Evolutionary conservation across 148 eudicot genomes (phyloP), one percentile per base, ranked within the genome.

Genomic region (Arctostaphylos glauca): DNA sequence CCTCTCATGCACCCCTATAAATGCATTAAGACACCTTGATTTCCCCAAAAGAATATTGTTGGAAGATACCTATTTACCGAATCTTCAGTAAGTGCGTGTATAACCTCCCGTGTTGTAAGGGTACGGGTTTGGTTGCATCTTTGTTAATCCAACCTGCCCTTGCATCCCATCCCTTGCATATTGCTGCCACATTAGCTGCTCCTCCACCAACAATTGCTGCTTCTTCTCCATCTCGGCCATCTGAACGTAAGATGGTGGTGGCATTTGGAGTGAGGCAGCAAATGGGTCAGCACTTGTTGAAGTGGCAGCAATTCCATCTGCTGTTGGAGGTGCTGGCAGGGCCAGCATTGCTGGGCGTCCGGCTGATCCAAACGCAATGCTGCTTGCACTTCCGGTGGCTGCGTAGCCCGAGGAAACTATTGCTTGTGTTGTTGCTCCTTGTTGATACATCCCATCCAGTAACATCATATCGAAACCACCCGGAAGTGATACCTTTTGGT

Each of bases 151-250:
- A 77, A 81, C 84, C 38, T 84, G 93, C 60, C 98, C 98, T 73
- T 89, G 95, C 94, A 86, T 91, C 23, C 94, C 93, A 80, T 88
- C 85, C 52, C 83, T 89, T 5, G 86, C 82, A 80, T 96, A 94
- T 74, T 96, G 93, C 79, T 94, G 91, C 98, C 98, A 96, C 93
- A 92, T 84, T 25, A 85, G 23, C 38, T 96, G 98, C 86, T 96
- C 98, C 80, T 93, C 90, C 75, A 92, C 78, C 70, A 96, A 67
- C 58, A 88, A 21, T 78, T 88, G 86, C 78, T 92, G 98, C 78
- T 94, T 96, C 87, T 85, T 93, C 87, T 96, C 98, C 88, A 94
- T 58, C 38, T 96, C 99, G 3, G 97, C 85, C 97, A 96, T 94
- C 74, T 96, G 99, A 78, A 96, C 95, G 46, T 90, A 96, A 3